Evolutionary conservation across 345 rosid species (phyloP).

Genomic region (Carallia pectinifolia): DNA sequence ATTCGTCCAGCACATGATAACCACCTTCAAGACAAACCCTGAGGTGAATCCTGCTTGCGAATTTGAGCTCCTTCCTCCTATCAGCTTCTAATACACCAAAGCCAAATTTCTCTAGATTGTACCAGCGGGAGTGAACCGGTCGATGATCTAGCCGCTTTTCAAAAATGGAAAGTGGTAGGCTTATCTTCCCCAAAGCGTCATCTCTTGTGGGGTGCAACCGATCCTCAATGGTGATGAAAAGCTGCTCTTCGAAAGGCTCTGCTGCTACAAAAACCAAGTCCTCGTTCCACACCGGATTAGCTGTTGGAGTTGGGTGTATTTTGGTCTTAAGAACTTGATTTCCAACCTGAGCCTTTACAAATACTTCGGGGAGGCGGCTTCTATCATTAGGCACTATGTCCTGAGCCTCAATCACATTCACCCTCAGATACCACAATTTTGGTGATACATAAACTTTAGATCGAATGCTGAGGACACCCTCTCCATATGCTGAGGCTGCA

Average conservation of each 20-base stretch:
- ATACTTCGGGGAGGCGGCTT: constrained; percentile 63
- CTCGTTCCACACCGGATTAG: constrained; percentile 75
- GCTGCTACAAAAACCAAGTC: constrained; percentile 85
- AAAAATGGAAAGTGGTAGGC: constrained; percentile 45
- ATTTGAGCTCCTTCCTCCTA: constrained; percentile 73
- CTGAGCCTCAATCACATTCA: constrained; percentile 87
- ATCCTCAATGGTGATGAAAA: constrained; percentile 67
- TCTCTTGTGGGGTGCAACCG: constrained; percentile 59
- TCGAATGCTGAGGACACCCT: constrained; percentile 55
- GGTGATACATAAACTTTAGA: constrained; percentile 89
- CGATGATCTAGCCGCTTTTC: constrained; percentile 88
- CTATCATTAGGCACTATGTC: constrained; percentile 65
- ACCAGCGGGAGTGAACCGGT: constrained; percentile 83
- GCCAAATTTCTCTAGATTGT: constrained; percentile 80
- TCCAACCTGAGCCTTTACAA: constrained; percentile 75
- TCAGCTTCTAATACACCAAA: constrained; percentile 68
- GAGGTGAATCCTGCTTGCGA: constrained; percentile 75
- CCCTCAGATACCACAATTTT: constrained; percentile 78
- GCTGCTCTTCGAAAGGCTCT: constrained; percentile 92
- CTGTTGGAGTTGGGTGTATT: constrained; percentile 43
- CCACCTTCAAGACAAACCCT: constrained; percentile 90
- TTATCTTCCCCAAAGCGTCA: constrained; percentile 63
- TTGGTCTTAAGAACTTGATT: constrained; percentile 68
- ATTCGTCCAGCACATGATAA: constrained; percentile 90
- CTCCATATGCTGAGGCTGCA: constrained; percentile 65